Conservation (phyloP, 306 rosid genomes). For the Aeschynomene evenia region DNA sequence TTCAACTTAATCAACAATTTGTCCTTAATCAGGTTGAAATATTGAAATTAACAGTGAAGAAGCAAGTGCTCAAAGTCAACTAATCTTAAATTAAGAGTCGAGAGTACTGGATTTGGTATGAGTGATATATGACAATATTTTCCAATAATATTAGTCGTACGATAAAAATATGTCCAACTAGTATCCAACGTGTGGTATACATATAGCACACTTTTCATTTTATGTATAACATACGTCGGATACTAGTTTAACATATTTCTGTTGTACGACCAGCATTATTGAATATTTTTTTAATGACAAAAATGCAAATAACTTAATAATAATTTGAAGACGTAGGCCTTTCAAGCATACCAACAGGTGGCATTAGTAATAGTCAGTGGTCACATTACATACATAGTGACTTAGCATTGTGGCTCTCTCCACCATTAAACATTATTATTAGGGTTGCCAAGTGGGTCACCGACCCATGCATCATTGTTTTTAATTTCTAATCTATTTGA, state of each 20-base stretch:
- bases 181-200: no score
- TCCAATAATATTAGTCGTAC: no score
- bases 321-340: slow-evolving; percentile 24
- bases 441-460: slow-evolving; percentile 30
- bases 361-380: slow-evolving; percentile 25
- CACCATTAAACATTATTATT: slow-evolving; percentile 31
- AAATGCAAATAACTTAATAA: not conserved
- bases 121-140: not conserved
- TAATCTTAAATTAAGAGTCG: not conserved
- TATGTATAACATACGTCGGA: no score
- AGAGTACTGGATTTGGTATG: not conserved
- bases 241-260: no score
- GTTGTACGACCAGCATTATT: no score
- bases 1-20: not conserved
- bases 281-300: no score
- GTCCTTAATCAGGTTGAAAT: not conserved
- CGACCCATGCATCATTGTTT: slow-evolving; percentile 21
- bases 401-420: slow-evolving; percentile 26
- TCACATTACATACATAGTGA: slow-evolving; percentile 36
- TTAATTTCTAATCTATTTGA: slow-evolving; percentile 17
- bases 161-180: no score
- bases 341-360: slow-evolving; percentile 26
- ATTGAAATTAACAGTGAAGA: not conserved
- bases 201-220: no score
- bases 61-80: not conserved